phyloP scores from a whole-genome alignment of 1,284 basidiomycete genomes.

The Inonotus hispidus region DNA sequence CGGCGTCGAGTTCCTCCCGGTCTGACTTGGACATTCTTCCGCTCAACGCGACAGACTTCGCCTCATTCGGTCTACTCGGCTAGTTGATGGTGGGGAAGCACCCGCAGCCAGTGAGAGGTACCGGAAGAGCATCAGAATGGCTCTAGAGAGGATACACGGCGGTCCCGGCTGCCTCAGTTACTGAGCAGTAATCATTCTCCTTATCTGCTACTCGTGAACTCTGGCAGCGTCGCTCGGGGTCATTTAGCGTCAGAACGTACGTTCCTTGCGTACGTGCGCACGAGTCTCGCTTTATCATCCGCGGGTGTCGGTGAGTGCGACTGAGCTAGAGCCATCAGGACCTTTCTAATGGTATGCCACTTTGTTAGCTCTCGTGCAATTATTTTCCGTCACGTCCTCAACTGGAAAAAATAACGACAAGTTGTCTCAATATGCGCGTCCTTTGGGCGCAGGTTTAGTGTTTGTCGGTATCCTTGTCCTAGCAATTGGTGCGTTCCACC shows the following conservation, averaged over 20 bases:
- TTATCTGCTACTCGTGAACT: constrained; percentile 42
- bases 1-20: neutral
- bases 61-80: neutral
- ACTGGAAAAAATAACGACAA: constrained; percentile 27
- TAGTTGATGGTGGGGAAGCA: neutral
- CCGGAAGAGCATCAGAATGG: neutral
- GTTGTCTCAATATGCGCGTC: constrained; percentile 41
- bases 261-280: constrained; percentile 54
- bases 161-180: neutral
- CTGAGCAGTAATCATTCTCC: neutral
- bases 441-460: constrained; percentile 49
- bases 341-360: neutral
- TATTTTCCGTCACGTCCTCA: constrained; percentile 53
- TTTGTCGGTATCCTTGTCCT: constrained; percentile 47
- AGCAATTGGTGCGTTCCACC: constrained; percentile 36
- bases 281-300: constrained; percentile 50
- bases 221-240: constrained; percentile 55
- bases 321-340: neutral
- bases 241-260: constrained; percentile 56
- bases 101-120: neutral
- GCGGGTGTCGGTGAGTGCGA: constrained; percentile 49
- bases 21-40: neutral
- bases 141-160: neutral
- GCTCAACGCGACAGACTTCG: neutral
- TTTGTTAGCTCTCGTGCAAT: constrained; percentile 30